Percentiles rank a stretch among this genome's conserved stretches.
Conservation (phyloP, 1,284 basidiomycete genomes). For the Microbotryum intermedium region DNA sequence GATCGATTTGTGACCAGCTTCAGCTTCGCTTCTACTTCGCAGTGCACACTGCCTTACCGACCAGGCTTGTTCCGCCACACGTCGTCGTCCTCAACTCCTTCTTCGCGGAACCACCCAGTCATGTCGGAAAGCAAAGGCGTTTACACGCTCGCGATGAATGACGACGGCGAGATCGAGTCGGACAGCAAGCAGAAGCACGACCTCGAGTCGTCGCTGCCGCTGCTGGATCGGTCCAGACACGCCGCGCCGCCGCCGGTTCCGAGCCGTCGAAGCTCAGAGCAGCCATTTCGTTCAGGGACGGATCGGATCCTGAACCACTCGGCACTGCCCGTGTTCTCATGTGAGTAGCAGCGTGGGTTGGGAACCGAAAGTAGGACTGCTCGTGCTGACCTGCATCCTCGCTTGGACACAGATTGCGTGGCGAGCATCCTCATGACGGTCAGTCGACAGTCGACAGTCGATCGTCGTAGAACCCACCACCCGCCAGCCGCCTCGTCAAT, state of each 20-base stretch:
- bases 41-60: too few relatives aligned
- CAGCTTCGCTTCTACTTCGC: too few relatives aligned
- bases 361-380: too few relatives aligned
- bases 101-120: too few relatives aligned
- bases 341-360: too few relatives aligned
- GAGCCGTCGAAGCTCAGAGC: background rate
- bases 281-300: background rate
- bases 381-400: too few relatives aligned
- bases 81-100: too few relatives aligned
- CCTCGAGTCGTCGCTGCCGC: background rate
- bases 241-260: background rate
- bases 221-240: background rate
- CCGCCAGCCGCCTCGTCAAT: background rate
- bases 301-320: slow-evolving; percentile 26
- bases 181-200: background rate
- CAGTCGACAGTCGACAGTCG: slow-evolving; percentile 28
- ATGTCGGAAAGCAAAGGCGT: slow-evolving; percentile 11
- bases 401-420: slow-evolving; percentile 52
- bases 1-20: too few relatives aligned
- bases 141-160: slow-evolving; percentile 21
- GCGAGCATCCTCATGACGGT: slow-evolving; percentile 97
- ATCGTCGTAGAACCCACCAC: too few relatives aligned
- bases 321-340: slow-evolving; percentile 74
- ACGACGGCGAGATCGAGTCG: slow-evolving; percentile 7
- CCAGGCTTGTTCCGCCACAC: too few relatives aligned